Conservation (phyloP, 345 rosid species). For the Salix exigua region DNA sequence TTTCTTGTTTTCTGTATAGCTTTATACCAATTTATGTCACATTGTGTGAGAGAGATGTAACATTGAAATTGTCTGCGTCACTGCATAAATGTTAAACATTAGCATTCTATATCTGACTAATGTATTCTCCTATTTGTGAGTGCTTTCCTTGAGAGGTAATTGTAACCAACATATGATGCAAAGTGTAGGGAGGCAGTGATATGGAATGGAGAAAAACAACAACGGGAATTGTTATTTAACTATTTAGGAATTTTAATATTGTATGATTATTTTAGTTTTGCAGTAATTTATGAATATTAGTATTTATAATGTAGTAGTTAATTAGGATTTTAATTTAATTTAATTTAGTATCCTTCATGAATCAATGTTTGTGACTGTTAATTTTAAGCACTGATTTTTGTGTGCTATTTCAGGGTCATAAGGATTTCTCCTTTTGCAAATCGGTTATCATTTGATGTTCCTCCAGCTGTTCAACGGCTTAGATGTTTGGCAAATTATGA, state of each 20-base stretch:
- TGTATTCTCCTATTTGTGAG: neutral
- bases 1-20: neutral
- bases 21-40: neutral
- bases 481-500: slow-evolving; percentile 93
- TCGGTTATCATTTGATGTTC: slow-evolving; percentile 94
- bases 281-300: neutral
- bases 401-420: slow-evolving; percentile 62
- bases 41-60: neutral
- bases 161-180: neutral
- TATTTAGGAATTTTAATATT: neutral
- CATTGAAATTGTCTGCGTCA: neutral
- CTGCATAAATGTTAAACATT: neutral
- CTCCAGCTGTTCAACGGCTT: slow-evolving; percentile 83
- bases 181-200: neutral
- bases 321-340: neutral
- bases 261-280: neutral
- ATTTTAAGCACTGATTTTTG: slow-evolving; percentile 10
- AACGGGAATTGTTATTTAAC: neutral
- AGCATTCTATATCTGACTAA: neutral
- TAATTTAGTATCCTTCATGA: neutral
- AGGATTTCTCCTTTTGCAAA: slow-evolving; percentile 99
- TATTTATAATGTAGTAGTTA: neutral
- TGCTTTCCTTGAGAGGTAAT: neutral
- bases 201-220: neutral
- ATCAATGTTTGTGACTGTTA: neutral